phyloP scores from a whole-genome alignment of 257 asterid genomes.

The Solanum virginianum region DNA sequence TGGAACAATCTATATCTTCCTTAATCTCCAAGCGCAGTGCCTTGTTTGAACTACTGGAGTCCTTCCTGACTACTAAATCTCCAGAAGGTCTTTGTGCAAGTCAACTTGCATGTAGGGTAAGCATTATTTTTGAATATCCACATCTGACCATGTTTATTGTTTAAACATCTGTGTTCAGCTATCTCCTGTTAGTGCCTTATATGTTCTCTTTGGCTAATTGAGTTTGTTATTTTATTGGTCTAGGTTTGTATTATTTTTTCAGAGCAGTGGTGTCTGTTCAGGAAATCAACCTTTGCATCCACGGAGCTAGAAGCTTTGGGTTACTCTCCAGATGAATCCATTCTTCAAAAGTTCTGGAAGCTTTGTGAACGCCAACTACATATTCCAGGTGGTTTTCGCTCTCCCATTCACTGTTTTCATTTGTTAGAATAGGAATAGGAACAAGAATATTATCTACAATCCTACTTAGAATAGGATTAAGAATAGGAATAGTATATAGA shows the following conservation, averaged over 20 bases:
- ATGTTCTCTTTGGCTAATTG: slow-evolving; percentile 1
- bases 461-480: too few species aligned
- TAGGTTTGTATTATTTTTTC: slow-evolving; percentile 74
- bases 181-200: background rate
- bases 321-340: slow-evolving; percentile 44
- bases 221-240: slow-evolving; percentile 4
- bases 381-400: slow-evolving; percentile 49
- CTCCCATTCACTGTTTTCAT: background rate
- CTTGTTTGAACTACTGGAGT: slow-evolving; percentile 70
- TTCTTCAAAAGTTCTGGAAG: slow-evolving; percentile 66
- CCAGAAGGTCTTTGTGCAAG: slow-evolving; percentile 33
- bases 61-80: slow-evolving; percentile 31
- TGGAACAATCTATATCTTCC: slow-evolving; percentile 52
- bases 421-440: too few species aligned
- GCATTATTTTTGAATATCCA: background rate
- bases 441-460: too few species aligned
- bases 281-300: slow-evolving; percentile 41
- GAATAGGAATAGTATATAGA: too few species aligned
- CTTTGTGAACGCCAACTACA: slow-evolving; percentile 64
- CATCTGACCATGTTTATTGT: background rate
- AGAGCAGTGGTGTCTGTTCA: slow-evolving; percentile 84
- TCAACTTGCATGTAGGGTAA: slow-evolving; percentile 75
- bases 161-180: background rate
- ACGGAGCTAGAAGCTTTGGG: slow-evolving; percentile 69
- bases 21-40: slow-evolving; percentile 50